These are phyloP conservation scores for Fusarium pseudoanthophilum DNA, from an alignment of 2,329 filamentous ascomycete species.

Conservation along the genomic window DNA sequence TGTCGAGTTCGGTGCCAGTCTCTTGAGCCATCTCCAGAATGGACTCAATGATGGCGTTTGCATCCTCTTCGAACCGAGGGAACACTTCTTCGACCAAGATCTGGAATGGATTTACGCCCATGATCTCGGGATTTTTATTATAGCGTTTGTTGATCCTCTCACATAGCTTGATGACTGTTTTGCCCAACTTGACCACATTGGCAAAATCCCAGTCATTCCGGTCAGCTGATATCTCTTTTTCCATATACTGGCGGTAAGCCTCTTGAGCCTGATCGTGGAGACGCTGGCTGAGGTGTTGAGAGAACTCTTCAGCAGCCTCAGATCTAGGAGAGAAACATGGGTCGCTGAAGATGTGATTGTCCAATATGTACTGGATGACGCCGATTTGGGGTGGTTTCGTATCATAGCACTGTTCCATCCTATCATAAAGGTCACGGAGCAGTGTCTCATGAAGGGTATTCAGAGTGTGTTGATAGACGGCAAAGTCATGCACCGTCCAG, in stretches of 20 bases:
- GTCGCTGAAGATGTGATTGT: constrained; percentile 84
- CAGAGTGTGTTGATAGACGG: constrained; percentile 79
- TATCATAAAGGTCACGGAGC: constrained; percentile 85
- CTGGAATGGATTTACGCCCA: constrained; percentile 74
- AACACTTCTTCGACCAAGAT: constrained; percentile 86
- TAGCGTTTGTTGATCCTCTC: constrained; percentile 94
- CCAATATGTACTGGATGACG: constrained; percentile 81
- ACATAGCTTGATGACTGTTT: constrained; percentile 84
- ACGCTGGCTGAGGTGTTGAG: constrained; percentile 75
- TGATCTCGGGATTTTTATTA: constrained; percentile 84
- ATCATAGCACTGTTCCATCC: constrained; percentile 90
- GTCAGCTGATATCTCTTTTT: constrained; percentile 81
- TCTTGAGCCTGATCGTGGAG: constrained; percentile 78
- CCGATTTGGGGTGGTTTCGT: constrained; percentile 85
- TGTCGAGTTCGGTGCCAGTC: constrained; percentile 78
- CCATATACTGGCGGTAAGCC: constrained; percentile 83
- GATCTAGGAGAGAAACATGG: constrained; percentile 76
- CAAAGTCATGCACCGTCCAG: constrained; percentile 77
- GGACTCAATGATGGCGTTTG: constrained; percentile 82
- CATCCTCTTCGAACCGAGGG: constrained; percentile 90
- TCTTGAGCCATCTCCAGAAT: constrained; percentile 80
- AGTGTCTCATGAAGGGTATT: constrained; percentile 81
- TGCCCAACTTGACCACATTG: constrained; percentile 89
- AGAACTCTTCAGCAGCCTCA: constrained; percentile 78
- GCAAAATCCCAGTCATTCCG: constrained; percentile 90